Conservation (phyloP, 2,329 filamentous ascomycete genomes). For the Colletotrichum incanum region DNA sequence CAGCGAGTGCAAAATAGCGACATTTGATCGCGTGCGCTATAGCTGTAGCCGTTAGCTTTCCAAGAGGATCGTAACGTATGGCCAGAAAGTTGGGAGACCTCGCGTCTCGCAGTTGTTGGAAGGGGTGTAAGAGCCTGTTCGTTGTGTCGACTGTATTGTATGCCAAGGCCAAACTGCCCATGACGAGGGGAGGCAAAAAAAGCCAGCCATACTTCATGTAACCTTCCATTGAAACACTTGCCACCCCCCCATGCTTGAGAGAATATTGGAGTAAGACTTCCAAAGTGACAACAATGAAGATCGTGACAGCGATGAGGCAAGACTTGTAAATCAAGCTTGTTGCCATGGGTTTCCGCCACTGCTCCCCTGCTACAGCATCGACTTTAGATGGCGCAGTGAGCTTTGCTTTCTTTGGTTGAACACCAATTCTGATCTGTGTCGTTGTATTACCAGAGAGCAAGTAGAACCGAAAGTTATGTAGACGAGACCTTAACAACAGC, state of each 20-base stretch:
- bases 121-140: neutral
- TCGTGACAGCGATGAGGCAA: neutral
- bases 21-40: neutral
- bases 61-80: neutral
- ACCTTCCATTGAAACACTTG: neutral
- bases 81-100: neutral
- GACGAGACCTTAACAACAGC: neutral
- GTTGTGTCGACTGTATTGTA: neutral
- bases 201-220: constrained; percentile 14
- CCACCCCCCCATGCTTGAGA: neutral
- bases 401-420: neutral
- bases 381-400: neutral
- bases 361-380: neutral
- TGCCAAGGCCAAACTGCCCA: neutral
- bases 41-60: neutral
- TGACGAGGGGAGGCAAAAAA: neutral
- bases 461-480: neutral
- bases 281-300: neutral
- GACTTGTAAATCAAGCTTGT: neutral
- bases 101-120: neutral
- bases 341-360: constrained; percentile 8
- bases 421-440: neutral
- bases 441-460: neutral
- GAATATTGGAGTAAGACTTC: constrained; percentile 5
- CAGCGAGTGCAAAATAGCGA: neutral